Evolutionary conservation across 2,329 filamentous ascomycete genomes (phyloP).

Genomic region (Paecilomyces variotii): DNA sequence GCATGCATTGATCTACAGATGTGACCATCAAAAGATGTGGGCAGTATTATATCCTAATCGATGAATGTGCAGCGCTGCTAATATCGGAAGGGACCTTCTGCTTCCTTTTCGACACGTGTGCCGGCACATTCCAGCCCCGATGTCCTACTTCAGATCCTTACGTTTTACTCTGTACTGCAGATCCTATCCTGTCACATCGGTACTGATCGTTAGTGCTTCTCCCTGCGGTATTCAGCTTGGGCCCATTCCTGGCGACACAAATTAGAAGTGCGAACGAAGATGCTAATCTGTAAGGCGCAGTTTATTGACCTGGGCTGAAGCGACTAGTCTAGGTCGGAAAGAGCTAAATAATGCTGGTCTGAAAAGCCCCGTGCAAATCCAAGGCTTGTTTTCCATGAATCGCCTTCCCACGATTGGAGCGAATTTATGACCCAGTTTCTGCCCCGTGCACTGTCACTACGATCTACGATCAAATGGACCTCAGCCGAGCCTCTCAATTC

Average conservation of each 20-base stretch:
- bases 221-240: not conserved
- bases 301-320: not conserved
- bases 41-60: not conserved
- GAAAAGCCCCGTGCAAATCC: not conserved
- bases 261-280: not conserved
- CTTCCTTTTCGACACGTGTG: not conserved
- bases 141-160: not conserved
- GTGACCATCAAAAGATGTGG: not conserved
- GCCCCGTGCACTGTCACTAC: not conserved
- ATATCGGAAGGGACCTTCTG: not conserved
- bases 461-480: not conserved
- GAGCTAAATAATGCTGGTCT: not conserved
- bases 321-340: not conserved
- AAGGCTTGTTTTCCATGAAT: not conserved
- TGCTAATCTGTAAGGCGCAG: not conserved
- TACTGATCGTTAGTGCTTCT: not conserved
- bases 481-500: not conserved
- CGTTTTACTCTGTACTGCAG: not conserved
- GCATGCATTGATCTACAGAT: not conserved
- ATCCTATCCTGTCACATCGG: not conserved
- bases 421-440: not conserved
- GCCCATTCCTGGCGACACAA: not conserved
- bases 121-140: not conserved
- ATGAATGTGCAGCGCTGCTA: not conserved
- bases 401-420: not conserved